phyloP scores from a whole-genome alignment of 208 protist species.

The Trypanosoma avium region DNA sequence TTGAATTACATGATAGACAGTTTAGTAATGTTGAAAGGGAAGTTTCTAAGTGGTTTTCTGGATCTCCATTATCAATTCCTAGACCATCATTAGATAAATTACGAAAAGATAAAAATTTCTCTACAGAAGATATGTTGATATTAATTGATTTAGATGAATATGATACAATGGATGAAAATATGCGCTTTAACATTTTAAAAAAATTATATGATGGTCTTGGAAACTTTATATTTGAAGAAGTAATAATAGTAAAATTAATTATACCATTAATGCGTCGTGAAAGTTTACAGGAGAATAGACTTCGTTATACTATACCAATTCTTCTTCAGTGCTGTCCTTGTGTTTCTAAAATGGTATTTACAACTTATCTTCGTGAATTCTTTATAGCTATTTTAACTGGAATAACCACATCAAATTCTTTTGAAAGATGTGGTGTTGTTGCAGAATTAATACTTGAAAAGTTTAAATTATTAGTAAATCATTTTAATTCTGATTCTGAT shows the following conservation, averaged over 20 bases:
- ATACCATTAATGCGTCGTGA: constrained; percentile 54
- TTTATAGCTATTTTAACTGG: constrained; percentile 34
- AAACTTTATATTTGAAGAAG: constrained; percentile 34
- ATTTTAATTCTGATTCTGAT: constrained; percentile 38
- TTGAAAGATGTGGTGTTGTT: constrained; percentile 29
- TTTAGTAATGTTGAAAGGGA: constrained; percentile 24
- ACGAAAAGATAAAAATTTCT: constrained; percentile 21
- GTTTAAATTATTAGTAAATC: constrained; percentile 29
- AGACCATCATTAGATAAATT: constrained; percentile 21
- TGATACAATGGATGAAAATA: constrained; percentile 38
- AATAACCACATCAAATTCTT: constrained; percentile 28
- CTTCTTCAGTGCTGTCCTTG: constrained; percentile 35
- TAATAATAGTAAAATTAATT: constrained; percentile 33
- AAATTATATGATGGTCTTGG: constrained; percentile 38
- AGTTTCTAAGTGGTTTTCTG: constrained; percentile 43
- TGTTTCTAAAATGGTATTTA: constrained; percentile 32
- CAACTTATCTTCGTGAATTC: constrained; percentile 32
- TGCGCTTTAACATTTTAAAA: constrained; percentile 39
- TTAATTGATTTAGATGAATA: constrained; percentile 32
- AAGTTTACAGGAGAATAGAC: constrained; percentile 36
- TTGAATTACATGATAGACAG: constrained; percentile 25
- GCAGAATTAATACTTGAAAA: constrained; percentile 53
- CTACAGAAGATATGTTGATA: constrained; percentile 37
- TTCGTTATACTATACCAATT: constrained; percentile 53
- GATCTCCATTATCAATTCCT: constrained; percentile 25